Conservation (phyloP, 257 asterid genomes). For the Solanum pinnatisectum region DNA sequence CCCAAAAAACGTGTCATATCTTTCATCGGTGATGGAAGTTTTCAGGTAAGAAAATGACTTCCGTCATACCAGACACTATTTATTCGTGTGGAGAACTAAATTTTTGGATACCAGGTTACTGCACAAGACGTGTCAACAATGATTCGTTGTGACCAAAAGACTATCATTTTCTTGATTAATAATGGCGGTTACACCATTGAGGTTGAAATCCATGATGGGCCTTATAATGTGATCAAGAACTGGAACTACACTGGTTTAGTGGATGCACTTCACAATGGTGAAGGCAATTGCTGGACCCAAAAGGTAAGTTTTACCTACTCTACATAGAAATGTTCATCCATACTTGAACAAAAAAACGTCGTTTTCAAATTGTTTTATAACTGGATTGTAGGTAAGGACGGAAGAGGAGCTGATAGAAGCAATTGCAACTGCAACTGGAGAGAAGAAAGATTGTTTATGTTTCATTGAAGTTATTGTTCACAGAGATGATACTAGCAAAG, state of each 20-base stretch:
- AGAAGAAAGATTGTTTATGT: conserved; percentile 44
- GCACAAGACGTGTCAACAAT: conserved; percentile 64
- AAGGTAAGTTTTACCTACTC: conserved; percentile 20
- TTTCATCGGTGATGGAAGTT: conserved; percentile 75
- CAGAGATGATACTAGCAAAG: conserved; percentile 67
- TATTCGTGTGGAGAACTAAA: background rate
- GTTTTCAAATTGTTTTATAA: background rate
- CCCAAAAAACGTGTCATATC: conserved; percentile 47
- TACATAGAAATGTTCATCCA: background rate
- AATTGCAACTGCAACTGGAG: conserved; percentile 37
- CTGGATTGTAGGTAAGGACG: conserved; percentile 24
- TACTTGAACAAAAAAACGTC: background rate
- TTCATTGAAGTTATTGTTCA: conserved; percentile 63
- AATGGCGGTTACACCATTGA: conserved; percentile 70
- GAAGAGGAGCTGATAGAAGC: conserved; percentile 57
- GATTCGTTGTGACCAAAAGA: conserved; percentile 46
- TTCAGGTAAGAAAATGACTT: conserved; percentile 29
- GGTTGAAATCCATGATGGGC: conserved; percentile 73
- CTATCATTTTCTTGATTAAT: conserved; percentile 59
- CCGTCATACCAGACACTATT: background rate
- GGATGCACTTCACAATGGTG: conserved; percentile 54
- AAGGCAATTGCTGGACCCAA: conserved; percentile 64
- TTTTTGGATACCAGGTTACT: conserved; percentile 32
- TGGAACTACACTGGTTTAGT: conserved; percentile 61
- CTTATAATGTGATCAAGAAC: conserved; percentile 66